Percentiles rank a stretch among this genome's conserved stretches.
Evolutionary conservation across 371 early-diverging fungal genomes (phyloP).

Genomic region (Apophysomyces elegans): DNA sequence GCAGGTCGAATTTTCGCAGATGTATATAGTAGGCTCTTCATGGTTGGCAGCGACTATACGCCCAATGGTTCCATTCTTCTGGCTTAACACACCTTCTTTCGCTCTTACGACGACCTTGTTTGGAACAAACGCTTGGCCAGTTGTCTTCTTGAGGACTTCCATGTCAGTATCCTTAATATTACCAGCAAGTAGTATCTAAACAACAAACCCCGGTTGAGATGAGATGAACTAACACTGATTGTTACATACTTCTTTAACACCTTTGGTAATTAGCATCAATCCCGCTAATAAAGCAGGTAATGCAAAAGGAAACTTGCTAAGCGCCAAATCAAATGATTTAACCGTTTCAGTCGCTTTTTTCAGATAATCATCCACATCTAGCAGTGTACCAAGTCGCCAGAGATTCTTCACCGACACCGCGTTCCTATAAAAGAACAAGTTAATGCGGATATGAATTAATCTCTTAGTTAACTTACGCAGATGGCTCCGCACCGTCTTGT

Average conservation of each 20-base stretch:
- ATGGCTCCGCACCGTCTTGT: conserved; percentile 73
- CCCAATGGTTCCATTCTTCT: conserved; percentile 30
- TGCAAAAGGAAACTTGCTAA: conserved; percentile 43
- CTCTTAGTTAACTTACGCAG: conserved; percentile 36
- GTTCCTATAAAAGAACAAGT: conserved; percentile 28
- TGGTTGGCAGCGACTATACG: conserved; percentile 6
- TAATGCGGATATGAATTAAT: too few relatives aligned
- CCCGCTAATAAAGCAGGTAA: conserved; percentile 46
- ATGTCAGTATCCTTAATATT: conserved; percentile 21
- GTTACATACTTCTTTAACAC: conserved; percentile 46
- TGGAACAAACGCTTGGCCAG: conserved; percentile 42
- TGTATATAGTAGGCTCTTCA: conserved; percentile 28
- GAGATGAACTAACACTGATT: background rate
- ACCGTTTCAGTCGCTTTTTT: conserved; percentile 38
- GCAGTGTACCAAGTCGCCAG: conserved; percentile 40
- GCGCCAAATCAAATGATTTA: conserved; percentile 27
- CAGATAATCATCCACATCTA: conserved; percentile 29
- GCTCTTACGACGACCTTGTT: conserved; percentile 43
- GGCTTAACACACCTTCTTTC: conserved; percentile 30
- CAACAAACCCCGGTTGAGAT: background rate
- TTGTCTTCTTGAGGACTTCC: conserved; percentile 24
- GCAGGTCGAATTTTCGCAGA: conserved; percentile 57
- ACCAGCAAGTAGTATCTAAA: conserved; percentile 49
- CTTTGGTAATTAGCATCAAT: conserved; percentile 40
- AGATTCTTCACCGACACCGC: conserved; percentile 49